phyloP scores from a whole-genome alignment of 441 rosid species.

The Breynia disticha region DNA sequence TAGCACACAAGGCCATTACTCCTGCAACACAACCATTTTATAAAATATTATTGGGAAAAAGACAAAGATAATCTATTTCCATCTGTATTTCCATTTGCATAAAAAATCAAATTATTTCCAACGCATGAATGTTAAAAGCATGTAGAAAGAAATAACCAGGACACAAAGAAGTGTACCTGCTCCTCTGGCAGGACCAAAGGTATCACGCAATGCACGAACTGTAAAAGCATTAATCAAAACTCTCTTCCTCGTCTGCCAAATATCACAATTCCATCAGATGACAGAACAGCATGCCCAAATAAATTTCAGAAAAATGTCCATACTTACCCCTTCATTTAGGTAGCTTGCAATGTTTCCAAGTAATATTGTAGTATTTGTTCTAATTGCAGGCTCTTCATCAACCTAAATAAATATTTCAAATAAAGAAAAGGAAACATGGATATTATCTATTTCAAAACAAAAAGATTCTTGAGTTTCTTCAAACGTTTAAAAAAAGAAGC shows the following conservation, averaged over 20 bases:
- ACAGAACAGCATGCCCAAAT: no score
- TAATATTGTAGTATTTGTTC: conserved; percentile 96
- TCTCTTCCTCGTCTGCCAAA: conserved; percentile 85
- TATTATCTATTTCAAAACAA: no score
- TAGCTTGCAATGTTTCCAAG: conserved; percentile 91
- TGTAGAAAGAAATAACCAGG: not conserved
- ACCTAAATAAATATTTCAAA: conserved; percentile 42
- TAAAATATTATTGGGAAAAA: no score
- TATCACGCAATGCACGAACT: conserved; percentile 93
- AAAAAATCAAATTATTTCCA: no score
- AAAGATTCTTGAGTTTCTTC: no score
- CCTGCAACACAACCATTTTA: conserved; percentile 33
- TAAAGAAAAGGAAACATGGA: conserved; percentile 4
- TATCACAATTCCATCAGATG: conserved; percentile 2
- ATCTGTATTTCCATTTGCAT: no score
- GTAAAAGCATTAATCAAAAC: conserved; percentile 98
- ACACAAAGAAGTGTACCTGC: conserved; percentile 57
- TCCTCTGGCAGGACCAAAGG: conserved; percentile 97
- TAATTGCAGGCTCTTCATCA: conserved; percentile 98
- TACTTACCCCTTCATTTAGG: conserved; percentile 90
- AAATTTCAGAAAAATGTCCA: conserved; percentile 5
- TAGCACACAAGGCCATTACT: conserved; percentile 94
- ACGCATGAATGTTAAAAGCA: no score
- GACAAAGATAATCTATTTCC: no score
- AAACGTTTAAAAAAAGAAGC: no score